These are phyloP conservation scores for Magnolia officinalis DNA, from an alignment of 164 flowering plant species.

Conservation along the genomic window DNA sequence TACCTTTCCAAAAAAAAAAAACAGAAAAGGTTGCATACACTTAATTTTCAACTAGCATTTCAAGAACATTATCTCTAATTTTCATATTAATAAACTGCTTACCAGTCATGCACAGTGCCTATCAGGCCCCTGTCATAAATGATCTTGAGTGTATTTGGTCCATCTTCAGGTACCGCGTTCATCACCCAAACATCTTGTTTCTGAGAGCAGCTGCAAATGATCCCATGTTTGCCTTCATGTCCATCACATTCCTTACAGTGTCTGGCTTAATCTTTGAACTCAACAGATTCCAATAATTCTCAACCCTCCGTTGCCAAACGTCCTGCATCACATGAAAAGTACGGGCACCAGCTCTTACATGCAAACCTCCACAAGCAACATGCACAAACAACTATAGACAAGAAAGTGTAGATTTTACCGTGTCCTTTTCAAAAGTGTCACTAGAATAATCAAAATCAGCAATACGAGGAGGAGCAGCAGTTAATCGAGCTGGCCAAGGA, in stretches of 20 bases:
- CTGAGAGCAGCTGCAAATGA: constrained; percentile 84
- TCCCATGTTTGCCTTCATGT: constrained; percentile 85
- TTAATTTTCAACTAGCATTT: too few species aligned
- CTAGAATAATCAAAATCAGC: constrained; percentile 70
- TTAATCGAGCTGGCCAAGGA: constrained; percentile 83
- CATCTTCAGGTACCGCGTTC: constrained; percentile 87
- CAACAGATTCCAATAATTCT: constrained; percentile 64
- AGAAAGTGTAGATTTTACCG: constrained; percentile 38
- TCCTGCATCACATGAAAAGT: constrained; percentile 43
- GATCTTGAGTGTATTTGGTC: constrained; percentile 75
- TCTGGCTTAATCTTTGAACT: constrained; percentile 46
- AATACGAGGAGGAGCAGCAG: constrained; percentile 76
- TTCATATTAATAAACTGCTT: constrained; percentile 9
- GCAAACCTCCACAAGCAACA: too few species aligned
- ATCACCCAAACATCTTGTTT: constrained; percentile 81
- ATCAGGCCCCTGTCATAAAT: constrained; percentile 81
- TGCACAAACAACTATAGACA: too few species aligned
- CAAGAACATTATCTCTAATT: not conserved
- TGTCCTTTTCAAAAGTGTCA: constrained; percentile 65
- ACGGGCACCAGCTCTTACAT: not conserved
- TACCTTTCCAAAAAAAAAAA: too few species aligned
- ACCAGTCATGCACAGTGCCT: constrained; percentile 77
- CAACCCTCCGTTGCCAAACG: constrained; percentile 61
- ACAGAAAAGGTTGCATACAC: too few species aligned
- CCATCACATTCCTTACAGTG: constrained; percentile 74